Evolutionary conservation across 2,329 filamentous ascomycete genomes (phyloP).

Genomic region (Nothomitra cinnamomea): DNA sequence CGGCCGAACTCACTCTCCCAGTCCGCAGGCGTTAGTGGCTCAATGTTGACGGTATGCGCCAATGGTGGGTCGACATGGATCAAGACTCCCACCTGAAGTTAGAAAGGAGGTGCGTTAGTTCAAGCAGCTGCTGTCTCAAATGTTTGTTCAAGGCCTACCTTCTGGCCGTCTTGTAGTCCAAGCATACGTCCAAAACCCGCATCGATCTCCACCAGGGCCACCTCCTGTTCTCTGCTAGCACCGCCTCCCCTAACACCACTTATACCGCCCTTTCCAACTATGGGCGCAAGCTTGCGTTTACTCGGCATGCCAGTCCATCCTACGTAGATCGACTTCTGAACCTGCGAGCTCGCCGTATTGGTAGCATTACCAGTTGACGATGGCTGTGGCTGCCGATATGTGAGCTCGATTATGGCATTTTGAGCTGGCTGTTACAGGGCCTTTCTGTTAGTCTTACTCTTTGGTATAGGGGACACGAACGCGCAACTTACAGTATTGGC

Average conservation of each 20-base stretch:
- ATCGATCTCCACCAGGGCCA: conserved; percentile 70
- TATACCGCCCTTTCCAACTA: conserved; percentile 59
- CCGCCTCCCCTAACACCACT: conserved; percentile 37
- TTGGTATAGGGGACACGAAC: not conserved
- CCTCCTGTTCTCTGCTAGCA: conserved; percentile 54
- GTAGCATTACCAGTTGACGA: conserved; percentile 26
- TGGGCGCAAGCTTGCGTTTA: conserved; percentile 59
- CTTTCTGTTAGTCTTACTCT: not conserved
- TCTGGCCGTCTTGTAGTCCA: conserved; percentile 66
- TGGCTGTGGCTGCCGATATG: conserved; percentile 45
- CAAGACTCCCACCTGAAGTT: conserved; percentile 34
- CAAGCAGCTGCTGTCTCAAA: conserved; percentile 14
- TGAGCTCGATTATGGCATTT: conserved; percentile 90
- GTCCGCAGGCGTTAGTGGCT: conserved; percentile 84
- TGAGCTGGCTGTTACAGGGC: conserved; percentile 51
- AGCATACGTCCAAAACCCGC: conserved; percentile 63
- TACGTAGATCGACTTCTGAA: conserved; percentile 59
- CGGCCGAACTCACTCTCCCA: conserved; percentile 55
- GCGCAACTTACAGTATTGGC: conserved; percentile 59
- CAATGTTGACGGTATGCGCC: conserved; percentile 90
- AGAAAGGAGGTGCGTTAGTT: not conserved
- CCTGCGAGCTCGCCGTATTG: conserved; percentile 28
- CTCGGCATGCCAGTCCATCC: conserved; percentile 98
- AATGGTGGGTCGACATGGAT: conserved; percentile 82
- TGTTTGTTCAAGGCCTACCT: conserved; percentile 34